Conservation (phyloP, 331 rosid genomes). For the Cydonia oblonga region DNA sequence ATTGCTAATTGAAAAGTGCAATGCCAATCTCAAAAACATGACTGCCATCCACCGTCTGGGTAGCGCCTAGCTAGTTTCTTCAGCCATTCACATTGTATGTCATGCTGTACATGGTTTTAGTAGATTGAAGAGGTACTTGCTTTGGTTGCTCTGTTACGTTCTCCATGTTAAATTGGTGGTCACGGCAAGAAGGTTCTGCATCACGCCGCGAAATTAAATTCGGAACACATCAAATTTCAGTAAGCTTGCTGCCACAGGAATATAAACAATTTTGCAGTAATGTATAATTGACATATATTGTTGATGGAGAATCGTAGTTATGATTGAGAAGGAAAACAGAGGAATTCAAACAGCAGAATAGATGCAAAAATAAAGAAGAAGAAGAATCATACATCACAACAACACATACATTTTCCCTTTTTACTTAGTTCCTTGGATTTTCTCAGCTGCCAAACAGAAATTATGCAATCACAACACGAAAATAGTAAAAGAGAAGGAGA, state of each 20-base stretch:
- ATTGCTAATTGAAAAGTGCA: neutral
- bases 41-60: neutral
- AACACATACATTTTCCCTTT: neutral
- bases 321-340: neutral
- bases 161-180: neutral
- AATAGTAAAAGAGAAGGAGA: neutral
- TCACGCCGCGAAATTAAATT: neutral
- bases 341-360: neutral
- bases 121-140: neutral
- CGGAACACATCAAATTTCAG: neutral
- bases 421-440: neutral
- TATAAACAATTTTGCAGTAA: neutral
- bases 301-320: neutral
- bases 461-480: neutral
- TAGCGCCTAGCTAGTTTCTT: neutral
- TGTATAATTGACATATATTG: neutral
- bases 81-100: neutral
- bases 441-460: neutral
- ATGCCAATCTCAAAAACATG: slow-evolving; percentile 5
- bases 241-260: neutral
- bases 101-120: neutral
- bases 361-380: too few relatives aligned
- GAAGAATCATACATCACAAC: neutral
- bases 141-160: neutral
- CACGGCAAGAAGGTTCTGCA: slow-evolving; percentile 10